Percentiles rank a stretch among this genome's conserved stretches.
Evolutionary conservation across 1,139 yeast genomes (phyloP).

Genomic region (Candida frijolesensis): DNA sequence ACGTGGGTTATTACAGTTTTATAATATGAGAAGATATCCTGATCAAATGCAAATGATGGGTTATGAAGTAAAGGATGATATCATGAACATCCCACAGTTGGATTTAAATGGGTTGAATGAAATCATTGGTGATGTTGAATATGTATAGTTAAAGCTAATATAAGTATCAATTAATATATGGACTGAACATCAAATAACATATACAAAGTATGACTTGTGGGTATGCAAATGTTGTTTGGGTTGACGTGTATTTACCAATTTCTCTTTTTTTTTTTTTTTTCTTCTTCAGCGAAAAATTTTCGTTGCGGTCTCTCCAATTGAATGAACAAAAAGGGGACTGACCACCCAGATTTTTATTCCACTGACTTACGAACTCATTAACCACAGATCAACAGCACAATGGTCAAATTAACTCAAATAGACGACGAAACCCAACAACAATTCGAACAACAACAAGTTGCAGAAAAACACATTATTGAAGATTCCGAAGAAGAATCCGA

Average conservation of each 20-base stretch:
- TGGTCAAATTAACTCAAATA: conserved; percentile 78
- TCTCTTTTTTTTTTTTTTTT: background rate
- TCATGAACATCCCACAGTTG: conserved; percentile 24
- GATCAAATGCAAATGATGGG: conserved; percentile 57
- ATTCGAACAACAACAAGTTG: conserved; percentile 24
- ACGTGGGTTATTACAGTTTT: conserved; percentile 77
- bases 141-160: conserved; percentile 1
- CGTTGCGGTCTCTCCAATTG: background rate
- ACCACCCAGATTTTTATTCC: background rate
- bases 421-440: conserved; percentile 45
- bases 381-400: conserved; percentile 19
- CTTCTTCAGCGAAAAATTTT: background rate
- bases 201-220: too few relatives aligned
- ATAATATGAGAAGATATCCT: conserved; percentile 64
- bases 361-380: background rate
- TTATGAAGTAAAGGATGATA: conserved; percentile 37
- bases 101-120: conserved; percentile 17
- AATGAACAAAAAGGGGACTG: background rate
- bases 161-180: too few relatives aligned
- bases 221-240: too few relatives aligned
- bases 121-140: conserved; percentile 13
- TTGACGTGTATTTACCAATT: background rate
- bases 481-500: conserved; percentile 53
- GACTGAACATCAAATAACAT: too few relatives aligned
- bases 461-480: conserved; percentile 18